Evolutionary conservation across 768 basidiomycete species (phyloP).

Genomic region (Rhizopogon rudus): DNA sequence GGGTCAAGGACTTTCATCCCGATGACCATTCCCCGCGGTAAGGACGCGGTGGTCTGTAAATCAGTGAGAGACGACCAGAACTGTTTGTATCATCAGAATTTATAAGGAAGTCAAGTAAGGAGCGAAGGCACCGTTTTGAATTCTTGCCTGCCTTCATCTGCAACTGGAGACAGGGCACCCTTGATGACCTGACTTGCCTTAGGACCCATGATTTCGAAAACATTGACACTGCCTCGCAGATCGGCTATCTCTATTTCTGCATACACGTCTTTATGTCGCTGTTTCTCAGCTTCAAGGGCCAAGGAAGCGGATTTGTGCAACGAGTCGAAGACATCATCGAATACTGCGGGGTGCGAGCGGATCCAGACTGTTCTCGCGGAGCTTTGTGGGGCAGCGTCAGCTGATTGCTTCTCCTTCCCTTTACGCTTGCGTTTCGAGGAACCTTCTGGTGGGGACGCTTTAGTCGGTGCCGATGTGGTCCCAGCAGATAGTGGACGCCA

Average conservation of each 20-base stretch:
- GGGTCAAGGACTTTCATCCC: slow-evolving; percentile 85
- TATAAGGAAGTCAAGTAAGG: background rate
- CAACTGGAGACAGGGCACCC: slow-evolving; percentile 51
- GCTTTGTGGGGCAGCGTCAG: slow-evolving; percentile 7
- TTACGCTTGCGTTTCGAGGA: slow-evolving; percentile 14
- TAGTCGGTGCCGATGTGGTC: background rate
- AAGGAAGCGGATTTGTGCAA: slow-evolving; percentile 49
- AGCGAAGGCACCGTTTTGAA: slow-evolving; percentile 47
- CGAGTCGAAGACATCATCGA: slow-evolving; percentile 48
- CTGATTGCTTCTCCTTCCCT: slow-evolving; percentile 17
- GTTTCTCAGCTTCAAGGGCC: slow-evolving; percentile 35
- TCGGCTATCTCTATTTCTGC: slow-evolving; percentile 63
- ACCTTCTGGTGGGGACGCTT: slow-evolving; percentile 2
- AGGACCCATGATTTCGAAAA: slow-evolving; percentile 90
- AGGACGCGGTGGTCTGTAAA: slow-evolving; percentile 57
- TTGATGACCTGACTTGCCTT: slow-evolving; percentile 71
- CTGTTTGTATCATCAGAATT: slow-evolving; percentile 5
- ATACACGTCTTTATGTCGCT: slow-evolving; percentile 13
- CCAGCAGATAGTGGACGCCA: slow-evolving; percentile 50
- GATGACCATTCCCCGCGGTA: slow-evolving; percentile 72
- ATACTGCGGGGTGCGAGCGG: slow-evolving; percentile 72
- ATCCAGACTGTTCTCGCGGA: slow-evolving; percentile 60
- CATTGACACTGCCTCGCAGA: slow-evolving; percentile 63
- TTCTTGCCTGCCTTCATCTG: slow-evolving; percentile 44
- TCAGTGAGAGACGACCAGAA: slow-evolving; percentile 57